Conservation (phyloP, 2,329 filamentous ascomycete species). For the Periglandula ipomoeae region DNA sequence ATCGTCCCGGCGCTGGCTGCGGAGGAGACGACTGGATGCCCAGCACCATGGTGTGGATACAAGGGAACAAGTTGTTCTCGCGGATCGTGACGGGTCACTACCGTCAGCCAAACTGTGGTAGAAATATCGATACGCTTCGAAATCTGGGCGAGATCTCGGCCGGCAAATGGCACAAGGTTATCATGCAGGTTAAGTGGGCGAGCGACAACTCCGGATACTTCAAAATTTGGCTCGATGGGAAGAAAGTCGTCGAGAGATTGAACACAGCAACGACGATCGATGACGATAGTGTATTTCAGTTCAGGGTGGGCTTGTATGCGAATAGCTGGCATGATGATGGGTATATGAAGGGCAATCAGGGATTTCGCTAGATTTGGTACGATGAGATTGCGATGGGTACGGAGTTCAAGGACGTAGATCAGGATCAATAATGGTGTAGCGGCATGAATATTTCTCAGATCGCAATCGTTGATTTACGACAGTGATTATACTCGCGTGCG, state of each 20-base stretch:
- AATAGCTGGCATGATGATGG: slow-evolving; percentile 25
- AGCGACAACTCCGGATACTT: slow-evolving; percentile 33
- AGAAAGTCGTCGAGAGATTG: slow-evolving; percentile 30
- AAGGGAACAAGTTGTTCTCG: slow-evolving; percentile 31
- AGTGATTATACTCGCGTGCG: too few relatives aligned
- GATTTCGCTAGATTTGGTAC: slow-evolving; percentile 37
- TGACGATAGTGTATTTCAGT: slow-evolving; percentile 32
- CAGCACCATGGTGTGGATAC: slow-evolving; percentile 37
- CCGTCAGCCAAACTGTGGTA: slow-evolving; percentile 16
- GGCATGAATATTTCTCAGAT: too few relatives aligned
- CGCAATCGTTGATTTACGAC: too few relatives aligned
- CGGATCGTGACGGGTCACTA: slow-evolving; percentile 25
- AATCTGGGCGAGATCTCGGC: slow-evolving; percentile 29
- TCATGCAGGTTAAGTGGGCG: slow-evolving; percentile 36
- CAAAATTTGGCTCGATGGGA: slow-evolving; percentile 38
- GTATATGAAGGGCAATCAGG: slow-evolving; percentile 29
- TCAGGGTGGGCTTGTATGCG: slow-evolving; percentile 38
- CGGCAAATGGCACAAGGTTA: slow-evolving; percentile 37
- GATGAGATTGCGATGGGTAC: slow-evolving; percentile 38
- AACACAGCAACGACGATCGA: slow-evolving; percentile 34
- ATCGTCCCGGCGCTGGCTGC: slow-evolving; percentile 33
- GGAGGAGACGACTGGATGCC: slow-evolving; percentile 37
- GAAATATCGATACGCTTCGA: slow-evolving; percentile 12
- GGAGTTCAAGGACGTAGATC: slow-evolving; percentile 19
- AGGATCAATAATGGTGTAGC: slow-evolving; percentile 9